phyloP scores from a whole-genome alignment of 2,329 filamentous ascomycete species.

The Epicoccum nigrum region DNA sequence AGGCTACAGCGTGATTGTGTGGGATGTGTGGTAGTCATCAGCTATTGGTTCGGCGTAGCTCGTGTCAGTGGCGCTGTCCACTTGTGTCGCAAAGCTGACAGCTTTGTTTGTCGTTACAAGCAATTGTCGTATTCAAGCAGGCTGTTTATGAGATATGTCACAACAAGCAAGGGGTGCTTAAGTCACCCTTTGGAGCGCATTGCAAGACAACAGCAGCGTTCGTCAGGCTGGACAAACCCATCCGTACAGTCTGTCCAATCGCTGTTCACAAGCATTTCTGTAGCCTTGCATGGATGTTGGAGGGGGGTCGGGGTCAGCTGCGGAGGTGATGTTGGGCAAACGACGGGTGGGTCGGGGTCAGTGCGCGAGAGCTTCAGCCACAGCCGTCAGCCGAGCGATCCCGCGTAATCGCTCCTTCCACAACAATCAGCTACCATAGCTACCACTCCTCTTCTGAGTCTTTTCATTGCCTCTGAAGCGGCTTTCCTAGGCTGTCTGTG shows the following conservation, averaged over 20 bases:
- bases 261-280: constrained; percentile 1
- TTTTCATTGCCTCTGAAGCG: not conserved
- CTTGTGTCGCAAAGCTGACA: not conserved
- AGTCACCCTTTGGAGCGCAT: constrained; percentile 7
- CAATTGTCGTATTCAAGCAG: not conserved
- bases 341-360: constrained; percentile 5
- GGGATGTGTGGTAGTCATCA: constrained; percentile 8
- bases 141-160: constrained; percentile 14
- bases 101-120: not conserved
- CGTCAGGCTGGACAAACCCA: constrained; percentile 17
- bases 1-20: constrained; percentile 24
- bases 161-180: constrained; percentile 18
- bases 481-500: not conserved
- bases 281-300: constrained; percentile 20
- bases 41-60: not conserved
- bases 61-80: not conserved
- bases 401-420: not conserved
- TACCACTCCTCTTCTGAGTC: not conserved
- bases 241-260: constrained; percentile 17
- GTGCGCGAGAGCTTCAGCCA: constrained; percentile 21
- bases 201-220: constrained; percentile 6
- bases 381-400: constrained; percentile 7
- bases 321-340: constrained; percentile 21
- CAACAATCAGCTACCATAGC: constrained; percentile 5
- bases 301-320: constrained; percentile 25